phyloP scores from a whole-genome alignment of 768 basidiomycete genomes.

The Suillus alpinus region DNA sequence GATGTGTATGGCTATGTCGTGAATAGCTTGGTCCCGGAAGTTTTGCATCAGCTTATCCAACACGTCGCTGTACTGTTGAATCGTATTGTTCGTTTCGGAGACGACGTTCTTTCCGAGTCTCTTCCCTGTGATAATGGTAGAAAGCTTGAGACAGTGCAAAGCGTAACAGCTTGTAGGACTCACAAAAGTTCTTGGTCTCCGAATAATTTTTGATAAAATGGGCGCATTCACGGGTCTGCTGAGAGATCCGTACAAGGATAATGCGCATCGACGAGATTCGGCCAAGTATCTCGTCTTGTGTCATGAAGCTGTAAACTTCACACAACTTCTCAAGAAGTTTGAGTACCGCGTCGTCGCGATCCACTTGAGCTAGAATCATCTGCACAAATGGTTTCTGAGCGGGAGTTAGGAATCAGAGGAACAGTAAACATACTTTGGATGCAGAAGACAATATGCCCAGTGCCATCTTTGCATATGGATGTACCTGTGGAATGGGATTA shows the following conservation, averaged over 20 bases:
- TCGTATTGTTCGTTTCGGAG: neutral
- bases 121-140: neutral
- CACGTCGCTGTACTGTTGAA: neutral
- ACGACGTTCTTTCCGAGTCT: neutral
- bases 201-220: slow-evolving; percentile 27
- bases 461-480: neutral
- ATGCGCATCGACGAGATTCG: neutral
- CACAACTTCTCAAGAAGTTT: neutral
- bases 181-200: slow-evolving; percentile 20
- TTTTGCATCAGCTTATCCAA: neutral
- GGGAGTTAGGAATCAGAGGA: too few species aligned
- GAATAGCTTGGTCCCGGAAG: neutral
- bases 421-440: neutral
- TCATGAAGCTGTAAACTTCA: neutral
- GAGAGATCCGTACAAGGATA: slow-evolving; percentile 1
- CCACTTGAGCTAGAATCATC: slow-evolving; percentile 2
- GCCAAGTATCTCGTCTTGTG: neutral
- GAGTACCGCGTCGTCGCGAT: neutral
- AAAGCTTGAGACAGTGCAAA: neutral
- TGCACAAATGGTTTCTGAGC: neutral
- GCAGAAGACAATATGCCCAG: neutral
- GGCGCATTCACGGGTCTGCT: slow-evolving; percentile 22
- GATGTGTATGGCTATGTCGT: neutral
- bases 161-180: neutral
- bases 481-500: neutral